Base-by-base conservation (phyloP, 2,329 filamentous ascomycete species). In the Trichoderma koningii region DNA sequence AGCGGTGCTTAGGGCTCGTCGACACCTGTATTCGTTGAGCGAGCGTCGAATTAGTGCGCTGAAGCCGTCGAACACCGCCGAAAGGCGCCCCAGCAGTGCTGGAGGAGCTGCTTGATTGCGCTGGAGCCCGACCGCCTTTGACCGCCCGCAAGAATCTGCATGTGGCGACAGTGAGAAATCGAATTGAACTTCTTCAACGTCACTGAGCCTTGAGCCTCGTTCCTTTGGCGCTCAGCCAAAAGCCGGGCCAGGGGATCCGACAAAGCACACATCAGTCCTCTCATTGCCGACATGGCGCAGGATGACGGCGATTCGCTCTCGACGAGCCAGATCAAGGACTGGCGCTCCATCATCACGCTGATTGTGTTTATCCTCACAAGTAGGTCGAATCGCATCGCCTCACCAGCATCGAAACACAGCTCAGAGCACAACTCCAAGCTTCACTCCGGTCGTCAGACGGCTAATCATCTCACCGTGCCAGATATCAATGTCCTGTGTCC, bases 401-500 rank as follows among this genome's bases (percentile, higher is more conserved):
- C 28, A 34, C 26, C 50, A 34, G 50, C 50, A n/a, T n/a, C n/a
- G n/a, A n/a, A n/a, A n/a, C n/a, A n/a, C 50, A 34, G 50, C 50
- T 38, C 52, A 44, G 7, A 30, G 4, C 30, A 12, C 50, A 21
- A 12, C 53, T 38, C 34, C 12, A 14, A 10, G 34, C 12, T 38
- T 14, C 34, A 14, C 12, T 38, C 5, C 34, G 1, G 34, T 3
- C 14, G 34, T 38, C 34, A 38, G 34, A 38, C 34, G 5, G 12
- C 30, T 34, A 10, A 34, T 5, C 34, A 38, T 3, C 12, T 63
- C 28, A 57, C 66, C 23, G 7, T 48, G 15, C 17, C 69, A 91
- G 89, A 92, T 75, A 77, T 90, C 56, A 80, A 86, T 48, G 89
- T 91, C 0, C 80, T 91, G 14, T 90, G 89, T 66, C 89, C 88